phyloP scores from a whole-genome alignment of 306 rosid genomes.

The Fragaria vesca region DNA sequence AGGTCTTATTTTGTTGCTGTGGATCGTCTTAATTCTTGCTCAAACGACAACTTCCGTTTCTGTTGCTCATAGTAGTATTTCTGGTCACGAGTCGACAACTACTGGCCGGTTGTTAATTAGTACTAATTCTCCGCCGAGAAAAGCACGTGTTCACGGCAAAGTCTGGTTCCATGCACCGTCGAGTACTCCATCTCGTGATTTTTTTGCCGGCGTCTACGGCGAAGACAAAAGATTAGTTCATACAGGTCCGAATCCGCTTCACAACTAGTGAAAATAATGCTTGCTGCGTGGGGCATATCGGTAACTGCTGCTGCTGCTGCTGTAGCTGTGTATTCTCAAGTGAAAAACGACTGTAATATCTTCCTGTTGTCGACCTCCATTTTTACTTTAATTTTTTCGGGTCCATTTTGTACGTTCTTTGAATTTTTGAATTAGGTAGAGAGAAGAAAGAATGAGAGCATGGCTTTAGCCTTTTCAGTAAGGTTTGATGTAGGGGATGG shows the following conservation, averaged over 20 bases:
- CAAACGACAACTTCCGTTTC: conserved; percentile 33
- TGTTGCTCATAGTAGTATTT: not conserved
- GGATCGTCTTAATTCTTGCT: conserved; percentile 55
- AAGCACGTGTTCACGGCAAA: conserved; percentile 27
- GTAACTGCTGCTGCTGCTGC: not conserved
- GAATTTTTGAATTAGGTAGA: not conserved
- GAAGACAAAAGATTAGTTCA: conserved; percentile 72
- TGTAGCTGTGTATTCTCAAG: conserved; percentile 10
- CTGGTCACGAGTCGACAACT: not conserved
- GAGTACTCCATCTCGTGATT: conserved; percentile 11
- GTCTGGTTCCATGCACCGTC: conserved; percentile 46
- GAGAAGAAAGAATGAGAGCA: conserved; percentile 56
- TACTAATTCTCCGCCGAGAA: conserved; percentile 21
- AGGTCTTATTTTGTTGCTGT: conserved; percentile 48
- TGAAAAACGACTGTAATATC: conserved; percentile 23
- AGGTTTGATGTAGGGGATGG: conserved; percentile 22
- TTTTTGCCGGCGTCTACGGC: conserved; percentile 26
- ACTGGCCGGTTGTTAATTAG: conserved; percentile 18
- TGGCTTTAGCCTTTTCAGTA: conserved; percentile 65
- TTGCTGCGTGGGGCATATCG: not conserved
- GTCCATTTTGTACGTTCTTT: conserved; percentile 24
- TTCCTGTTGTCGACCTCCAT: conserved; percentile 2
- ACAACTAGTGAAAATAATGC: conserved; percentile 45
- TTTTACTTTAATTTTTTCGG: not conserved
- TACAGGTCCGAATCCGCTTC: conserved; percentile 96